A percentile compares a stretch with the other conserved stretches of the same genome.
These are phyloP conservation scores for Mycena crocata DNA, from an alignment of 768 basidiomycete species.

Conservation along the genomic window DNA sequence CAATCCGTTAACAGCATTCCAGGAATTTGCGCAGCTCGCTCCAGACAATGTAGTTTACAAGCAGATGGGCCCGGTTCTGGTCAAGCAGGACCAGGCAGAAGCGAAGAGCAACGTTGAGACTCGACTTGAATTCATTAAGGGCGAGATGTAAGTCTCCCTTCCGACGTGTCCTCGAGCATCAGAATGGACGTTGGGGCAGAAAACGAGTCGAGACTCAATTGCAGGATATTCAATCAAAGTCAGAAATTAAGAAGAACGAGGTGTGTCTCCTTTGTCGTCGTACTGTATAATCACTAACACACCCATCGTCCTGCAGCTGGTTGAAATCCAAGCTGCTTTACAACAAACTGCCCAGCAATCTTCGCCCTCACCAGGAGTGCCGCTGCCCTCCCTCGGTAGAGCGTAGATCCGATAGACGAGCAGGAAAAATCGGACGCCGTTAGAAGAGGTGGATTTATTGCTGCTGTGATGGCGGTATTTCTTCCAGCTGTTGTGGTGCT, in stretches of 20 bases:
- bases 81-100: conserved; percentile 89
- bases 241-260: conserved; percentile 87
- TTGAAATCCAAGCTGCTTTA: conserved; percentile 72
- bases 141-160: conserved; percentile 78
- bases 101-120: conserved; percentile 91
- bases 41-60: conserved; percentile 89
- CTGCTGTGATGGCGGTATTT: conserved; percentile 1
- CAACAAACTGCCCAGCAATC: conserved; percentile 53
- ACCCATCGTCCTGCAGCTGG: conserved; percentile 57
- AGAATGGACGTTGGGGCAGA: conserved; percentile 40
- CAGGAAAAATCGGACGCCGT: conserved; percentile 11
- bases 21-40: conserved; percentile 88
- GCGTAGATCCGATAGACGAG: conserved; percentile 4
- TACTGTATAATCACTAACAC: conserved; percentile 20
- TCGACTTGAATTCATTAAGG: conserved; percentile 86
- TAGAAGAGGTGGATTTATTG: conserved; percentile 23
- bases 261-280: conserved; percentile 52
- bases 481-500: conserved; percentile 6
- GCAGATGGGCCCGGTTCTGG: conserved; percentile 89
- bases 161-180: not conserved
- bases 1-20: conserved; percentile 15
- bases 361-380: conserved; percentile 23
- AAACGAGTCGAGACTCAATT: conserved; percentile 87
- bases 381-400: conserved; percentile 32
- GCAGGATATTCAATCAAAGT: conserved; percentile 79